phyloP scores from a whole-genome alignment of 2,329 filamentous ascomycete species.

The Talaromyces amestolkiae region DNA sequence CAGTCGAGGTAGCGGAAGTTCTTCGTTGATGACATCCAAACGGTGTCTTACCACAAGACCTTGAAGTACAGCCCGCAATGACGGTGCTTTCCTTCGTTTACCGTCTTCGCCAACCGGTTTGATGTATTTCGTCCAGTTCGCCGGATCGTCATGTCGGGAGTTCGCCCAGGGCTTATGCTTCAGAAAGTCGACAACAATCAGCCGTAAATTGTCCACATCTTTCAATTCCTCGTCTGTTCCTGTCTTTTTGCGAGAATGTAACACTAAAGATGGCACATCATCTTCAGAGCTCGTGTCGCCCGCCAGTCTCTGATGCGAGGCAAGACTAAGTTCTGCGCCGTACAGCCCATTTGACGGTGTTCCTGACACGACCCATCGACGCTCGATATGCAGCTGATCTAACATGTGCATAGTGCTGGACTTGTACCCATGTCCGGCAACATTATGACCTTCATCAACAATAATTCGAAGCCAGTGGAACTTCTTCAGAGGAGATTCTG shows the following conservation, averaged over 20 bases:
- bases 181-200: constrained; percentile 68
- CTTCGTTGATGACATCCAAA: constrained; percentile 64
- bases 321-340: constrained; percentile 65
- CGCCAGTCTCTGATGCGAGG: constrained; percentile 39
- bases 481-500: constrained; percentile 62
- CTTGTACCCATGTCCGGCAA: constrained; percentile 64
- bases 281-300: constrained; percentile 36
- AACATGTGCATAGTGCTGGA: constrained; percentile 59
- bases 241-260: constrained; percentile 36
- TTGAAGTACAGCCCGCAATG: constrained; percentile 67
- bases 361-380: constrained; percentile 85
- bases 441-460: constrained; percentile 85
- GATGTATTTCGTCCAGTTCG: constrained; percentile 72
- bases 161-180: constrained; percentile 78
- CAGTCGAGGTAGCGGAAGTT: constrained; percentile 68
- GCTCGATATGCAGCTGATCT: constrained; percentile 58
- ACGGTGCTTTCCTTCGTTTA: constrained; percentile 40
- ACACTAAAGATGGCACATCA: constrained; percentile 28
- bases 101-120: constrained; percentile 60
- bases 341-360: constrained; percentile 83
- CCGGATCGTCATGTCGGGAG: constrained; percentile 55
- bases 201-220: constrained; percentile 65
- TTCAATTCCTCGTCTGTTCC: constrained; percentile 56
- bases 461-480: constrained; percentile 86
- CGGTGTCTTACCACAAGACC: constrained; percentile 78